A percentile compares a stretch with the other conserved stretches of the same genome.
phyloP scores from a whole-genome alignment of 2,329 filamentous ascomycete genomes.

The Phialophora tarda region DNA sequence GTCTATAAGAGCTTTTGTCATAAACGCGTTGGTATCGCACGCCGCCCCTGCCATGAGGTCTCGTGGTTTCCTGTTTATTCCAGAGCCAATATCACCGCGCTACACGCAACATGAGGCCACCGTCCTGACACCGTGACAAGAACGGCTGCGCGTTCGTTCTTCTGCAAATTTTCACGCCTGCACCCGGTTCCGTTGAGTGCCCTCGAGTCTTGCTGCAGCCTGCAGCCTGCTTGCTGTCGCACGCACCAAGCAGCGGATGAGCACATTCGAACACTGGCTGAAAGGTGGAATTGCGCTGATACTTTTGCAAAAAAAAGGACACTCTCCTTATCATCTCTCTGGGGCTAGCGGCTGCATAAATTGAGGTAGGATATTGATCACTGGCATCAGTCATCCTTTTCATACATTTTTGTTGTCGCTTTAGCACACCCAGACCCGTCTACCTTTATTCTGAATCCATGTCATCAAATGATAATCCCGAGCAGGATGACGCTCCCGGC shows the following conservation, averaged over 20 bases:
- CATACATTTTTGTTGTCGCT: constrained; percentile 1
- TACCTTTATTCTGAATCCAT: constrained; percentile 21
- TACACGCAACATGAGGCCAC: background rate
- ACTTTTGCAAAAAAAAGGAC: background rate
- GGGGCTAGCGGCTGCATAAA: background rate
- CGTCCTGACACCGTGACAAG: background rate
- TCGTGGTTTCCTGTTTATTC: constrained; percentile 7
- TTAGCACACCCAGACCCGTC: background rate
- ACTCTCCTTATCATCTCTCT: background rate
- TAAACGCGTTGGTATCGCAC: background rate
- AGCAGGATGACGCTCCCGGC: constrained; percentile 21
- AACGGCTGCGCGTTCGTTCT: background rate
- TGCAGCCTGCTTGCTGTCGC: background rate
- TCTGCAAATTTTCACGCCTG: constrained; percentile 1
- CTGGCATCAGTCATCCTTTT: constrained; percentile 1
- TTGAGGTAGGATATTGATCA: constrained; percentile 7
- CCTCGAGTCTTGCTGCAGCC: background rate
- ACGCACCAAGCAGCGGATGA: background rate
- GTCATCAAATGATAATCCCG: constrained; percentile 28
- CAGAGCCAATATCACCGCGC: background rate
- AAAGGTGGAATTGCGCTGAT: background rate
- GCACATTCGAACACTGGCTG: background rate
- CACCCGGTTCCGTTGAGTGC: background rate
- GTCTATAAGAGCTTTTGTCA: background rate
- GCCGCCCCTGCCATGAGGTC: background rate